These are phyloP conservation scores for Phlebiopsis gigantea DNA, from an alignment of 768 basidiomycete species.

Conservation along the genomic window DNA sequence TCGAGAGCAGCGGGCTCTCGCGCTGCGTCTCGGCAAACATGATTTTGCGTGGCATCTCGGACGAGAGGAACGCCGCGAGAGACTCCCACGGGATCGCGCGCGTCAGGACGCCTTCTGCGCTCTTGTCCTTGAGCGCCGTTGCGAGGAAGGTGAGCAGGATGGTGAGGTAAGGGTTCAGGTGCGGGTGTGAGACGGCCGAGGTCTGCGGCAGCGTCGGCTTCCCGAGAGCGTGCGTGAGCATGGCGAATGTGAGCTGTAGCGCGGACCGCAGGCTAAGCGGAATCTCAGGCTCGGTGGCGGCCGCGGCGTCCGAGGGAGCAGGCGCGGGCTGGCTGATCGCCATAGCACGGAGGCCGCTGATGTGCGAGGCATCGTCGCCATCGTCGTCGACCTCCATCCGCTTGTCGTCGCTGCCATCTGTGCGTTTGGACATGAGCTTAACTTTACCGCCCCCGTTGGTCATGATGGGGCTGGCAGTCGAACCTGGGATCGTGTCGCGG, in stretches of 20 bases:
- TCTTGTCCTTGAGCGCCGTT: conserved; percentile 62
- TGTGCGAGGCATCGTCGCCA: conserved; percentile 24
- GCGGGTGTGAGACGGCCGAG: conserved; percentile 41
- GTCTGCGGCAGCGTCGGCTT: conserved; percentile 57
- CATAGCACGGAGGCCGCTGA: conserved; percentile 23
- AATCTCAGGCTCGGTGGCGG: conserved; percentile 37
- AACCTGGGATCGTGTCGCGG: conserved; percentile 27
- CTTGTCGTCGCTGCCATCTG: conserved; percentile 39
- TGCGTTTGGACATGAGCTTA: conserved; percentile 31
- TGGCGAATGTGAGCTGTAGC: conserved; percentile 70
- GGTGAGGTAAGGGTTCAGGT: conserved; percentile 83
- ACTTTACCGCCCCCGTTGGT: conserved; percentile 36
- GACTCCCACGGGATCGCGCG: conserved; percentile 81
- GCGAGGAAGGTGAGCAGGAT: conserved; percentile 85
- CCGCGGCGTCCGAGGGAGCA: conserved; percentile 21
- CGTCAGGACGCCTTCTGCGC: conserved; percentile 60
- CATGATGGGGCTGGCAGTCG: conserved; percentile 38
- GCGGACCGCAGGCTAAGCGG: conserved; percentile 70
- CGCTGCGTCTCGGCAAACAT: conserved; percentile 30
- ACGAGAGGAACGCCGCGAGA: conserved; percentile 60
- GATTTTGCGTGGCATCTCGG: conserved; percentile 49
- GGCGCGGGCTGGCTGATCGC: conserved; percentile 27
- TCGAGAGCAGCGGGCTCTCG: conserved; percentile 66
- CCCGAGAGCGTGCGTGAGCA: conserved; percentile 68
- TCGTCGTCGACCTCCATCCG: conserved; percentile 67